Base-by-base conservation (phyloP, 2,329 filamentous ascomycete genomes). In the Aspergillus pseudotamarii region DNA sequence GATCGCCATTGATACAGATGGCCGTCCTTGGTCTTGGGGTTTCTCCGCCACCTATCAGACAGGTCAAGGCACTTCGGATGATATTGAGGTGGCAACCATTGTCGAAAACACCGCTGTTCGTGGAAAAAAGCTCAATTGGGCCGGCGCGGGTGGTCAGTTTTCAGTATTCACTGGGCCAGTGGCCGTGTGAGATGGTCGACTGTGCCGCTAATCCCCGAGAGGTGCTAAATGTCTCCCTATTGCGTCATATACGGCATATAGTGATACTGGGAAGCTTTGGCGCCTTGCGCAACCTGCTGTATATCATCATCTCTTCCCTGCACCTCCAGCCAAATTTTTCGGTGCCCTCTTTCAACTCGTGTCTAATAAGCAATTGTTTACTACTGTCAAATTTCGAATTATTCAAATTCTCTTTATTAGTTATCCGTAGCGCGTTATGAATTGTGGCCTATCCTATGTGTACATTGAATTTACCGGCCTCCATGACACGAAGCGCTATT, bases 131-230 rank as follows among this genome's bases (percentile, higher is more conserved):
- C 84, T 97, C 50, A 84, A 88, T 38, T 92, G 85, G 79, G 91
- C 91, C n/a, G 92, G 91, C 50, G 90, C 90, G n/a, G 94, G 94
- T 68, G 93, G 93, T 6, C 94, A 97, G 74, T 97, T 79, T 70
- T 81, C 79, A 12, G 74, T 81, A 16, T 74, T 81, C 57, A 79
- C 78, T 2, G 77, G 72, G 50, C 70, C 74, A 41, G 71, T 68
- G 16, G 66, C 54, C 43, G 28, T 63, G 45, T 73, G 53, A 70
- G 53, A 30, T 26, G 26, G 54, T 36, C 8, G 12, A 50, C 23
- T 23, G 34, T 53, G 32, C 32, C 56, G 4, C 51, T 34, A 19
- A 9, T 19, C 16, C 34, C 12, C 6, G 34, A 16, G 5, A 50
- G 21, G 28, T 30, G 16, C 23, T 19, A 14, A 51, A 10, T 3